A percentile compares a stretch with the other conserved stretches of the same genome.
Conservation (phyloP, 1,284 basidiomycete species). For the Cutaneotrichosporon dermatis region DNA sequence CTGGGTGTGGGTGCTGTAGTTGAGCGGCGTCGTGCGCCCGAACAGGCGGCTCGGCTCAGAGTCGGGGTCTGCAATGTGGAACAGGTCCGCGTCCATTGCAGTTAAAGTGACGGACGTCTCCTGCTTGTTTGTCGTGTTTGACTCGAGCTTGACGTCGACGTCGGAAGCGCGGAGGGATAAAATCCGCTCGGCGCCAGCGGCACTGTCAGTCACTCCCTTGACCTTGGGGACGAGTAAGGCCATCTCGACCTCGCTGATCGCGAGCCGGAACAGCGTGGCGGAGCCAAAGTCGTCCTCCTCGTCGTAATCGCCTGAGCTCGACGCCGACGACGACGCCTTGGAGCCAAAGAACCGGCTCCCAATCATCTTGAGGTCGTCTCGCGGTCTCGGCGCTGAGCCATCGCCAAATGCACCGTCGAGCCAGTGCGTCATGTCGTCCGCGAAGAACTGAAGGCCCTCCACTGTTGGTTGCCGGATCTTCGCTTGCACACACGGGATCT, state of each 20-base stretch:
- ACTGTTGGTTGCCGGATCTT: constrained; percentile 56
- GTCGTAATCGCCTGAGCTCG: constrained; percentile 45
- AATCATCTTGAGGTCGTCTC: constrained; percentile 65
- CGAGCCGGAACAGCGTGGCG: constrained; percentile 30
- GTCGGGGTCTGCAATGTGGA: constrained; percentile 15
- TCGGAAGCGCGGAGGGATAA: constrained; percentile 55
- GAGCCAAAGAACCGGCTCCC: constrained; percentile 75
- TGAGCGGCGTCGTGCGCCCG: constrained; percentile 34
- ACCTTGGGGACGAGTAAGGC: constrained; percentile 30
- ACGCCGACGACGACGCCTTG: constrained; percentile 51
- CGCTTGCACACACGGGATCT: constrained; percentile 64
- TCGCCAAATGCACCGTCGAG: constrained; percentile 51
- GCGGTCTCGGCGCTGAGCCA: constrained; percentile 45
- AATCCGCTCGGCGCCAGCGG: constrained; percentile 21
- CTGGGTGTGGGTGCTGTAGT: constrained; percentile 29
- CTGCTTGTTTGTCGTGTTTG: constrained; percentile 56
- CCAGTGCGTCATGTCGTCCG: constrained; percentile 73
- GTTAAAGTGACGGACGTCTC: constrained; percentile 64
- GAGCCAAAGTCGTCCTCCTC: constrained; percentile 31
- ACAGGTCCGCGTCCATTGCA: constrained; percentile 60
- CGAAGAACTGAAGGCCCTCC: constrained; percentile 76
- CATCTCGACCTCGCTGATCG: constrained; percentile 34
- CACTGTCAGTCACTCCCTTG: not conserved
- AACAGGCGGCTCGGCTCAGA: constrained; percentile 20
- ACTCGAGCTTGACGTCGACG: constrained; percentile 61